Evolutionary conservation across 495 filamentous ascomycete species (phyloP), one percentile per base, ranked within the genome.

Genomic region (Aspergillus wentii): DNA sequence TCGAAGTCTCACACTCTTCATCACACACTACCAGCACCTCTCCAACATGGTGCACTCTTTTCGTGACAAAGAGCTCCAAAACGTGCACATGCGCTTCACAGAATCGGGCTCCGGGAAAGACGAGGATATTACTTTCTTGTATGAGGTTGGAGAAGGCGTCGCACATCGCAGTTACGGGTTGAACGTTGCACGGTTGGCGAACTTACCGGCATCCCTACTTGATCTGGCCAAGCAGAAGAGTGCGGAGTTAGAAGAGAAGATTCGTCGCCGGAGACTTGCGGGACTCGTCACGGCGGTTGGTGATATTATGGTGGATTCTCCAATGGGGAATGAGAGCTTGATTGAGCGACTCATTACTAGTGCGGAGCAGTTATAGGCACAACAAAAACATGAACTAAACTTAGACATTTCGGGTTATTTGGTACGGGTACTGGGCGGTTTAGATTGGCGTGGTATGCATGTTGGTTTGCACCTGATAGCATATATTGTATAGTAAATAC

Each of bases 1-100:
- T 2, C 68, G 71, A 37, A 87, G 87, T 33, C 64, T 96, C 41
- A 90, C 85, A 3, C 68, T 96, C 14, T 98, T 98, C 68, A 92
- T 97, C 56, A 98, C 92, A 29, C 92, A 98, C 64, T 97, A 98
- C 61, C 94, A 97, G 56, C 78, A 78, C 42, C 76, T 98, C 2
- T 81, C 84, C 8, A 65, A 70, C 29, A 74, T 95, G 44, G 85
- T 78, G 4, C 73, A 78, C 10, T 74, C 78, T 4, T 85, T 90
- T 42, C 64, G 68, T 7, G 57, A 69, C 21, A 60, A 69, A 7
- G 74, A 76, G 39, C 69, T 90, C 14, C 76, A 67, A 39, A 91
- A 89, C 53, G 82, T 90, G 40, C 87, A 92, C 53, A 89, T 91
- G 83, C 75, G 76, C 26, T 96, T 96, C 57, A 77, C 69, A 8